These are phyloP conservation scores for Fonsecaea monophora DNA, from an alignment of 2,329 filamentous ascomycete genomes.

Conservation along the genomic window DNA sequence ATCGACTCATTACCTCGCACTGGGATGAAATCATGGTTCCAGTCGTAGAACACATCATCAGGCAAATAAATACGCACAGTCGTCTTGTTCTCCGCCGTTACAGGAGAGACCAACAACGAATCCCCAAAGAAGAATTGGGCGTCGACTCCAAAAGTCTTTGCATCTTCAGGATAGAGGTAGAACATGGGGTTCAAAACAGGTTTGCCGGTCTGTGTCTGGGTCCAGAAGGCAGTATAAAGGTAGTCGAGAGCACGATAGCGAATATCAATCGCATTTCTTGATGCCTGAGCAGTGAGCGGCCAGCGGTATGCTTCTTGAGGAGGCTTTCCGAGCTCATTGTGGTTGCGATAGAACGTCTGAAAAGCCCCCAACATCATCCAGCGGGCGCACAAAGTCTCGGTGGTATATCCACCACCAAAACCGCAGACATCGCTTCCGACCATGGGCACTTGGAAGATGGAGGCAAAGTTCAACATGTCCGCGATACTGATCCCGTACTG, in stretches of 20 bases:
- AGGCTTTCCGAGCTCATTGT: constrained; percentile 58
- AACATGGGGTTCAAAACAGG: constrained; percentile 74
- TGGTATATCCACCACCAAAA: constrained; percentile 68
- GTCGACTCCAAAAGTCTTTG: constrained; percentile 59
- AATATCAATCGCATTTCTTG: constrained; percentile 71
- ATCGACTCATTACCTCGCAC: constrained; percentile 56
- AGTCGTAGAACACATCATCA: constrained; percentile 66
- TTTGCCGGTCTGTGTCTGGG: constrained; percentile 65
- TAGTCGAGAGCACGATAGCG: constrained; percentile 82
- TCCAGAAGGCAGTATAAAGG: constrained; percentile 74
- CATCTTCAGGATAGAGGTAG: constrained; percentile 70
- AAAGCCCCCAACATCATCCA: constrained; percentile 78
- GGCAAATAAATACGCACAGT: constrained; percentile 64
- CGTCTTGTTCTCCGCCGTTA: constrained; percentile 60
- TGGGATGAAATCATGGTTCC: constrained; percentile 56
- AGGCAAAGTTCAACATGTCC: constrained; percentile 65
- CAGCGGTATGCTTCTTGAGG: constrained; percentile 76
- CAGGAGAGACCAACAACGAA: constrained; percentile 63
- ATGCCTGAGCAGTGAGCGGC: constrained; percentile 67
- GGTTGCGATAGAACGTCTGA: constrained; percentile 77
- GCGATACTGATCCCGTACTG: constrained; percentile 66
- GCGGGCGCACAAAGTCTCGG: constrained; percentile 73
- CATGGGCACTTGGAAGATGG: constrained; percentile 73
- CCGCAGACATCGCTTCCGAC: constrained; percentile 73
- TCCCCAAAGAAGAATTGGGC: constrained; percentile 67